Percentiles rank a stretch among this genome's conserved stretches.
phyloP scores from a whole-genome alignment of 208 protist species.

The Leishmania aethiopica region DNA sequence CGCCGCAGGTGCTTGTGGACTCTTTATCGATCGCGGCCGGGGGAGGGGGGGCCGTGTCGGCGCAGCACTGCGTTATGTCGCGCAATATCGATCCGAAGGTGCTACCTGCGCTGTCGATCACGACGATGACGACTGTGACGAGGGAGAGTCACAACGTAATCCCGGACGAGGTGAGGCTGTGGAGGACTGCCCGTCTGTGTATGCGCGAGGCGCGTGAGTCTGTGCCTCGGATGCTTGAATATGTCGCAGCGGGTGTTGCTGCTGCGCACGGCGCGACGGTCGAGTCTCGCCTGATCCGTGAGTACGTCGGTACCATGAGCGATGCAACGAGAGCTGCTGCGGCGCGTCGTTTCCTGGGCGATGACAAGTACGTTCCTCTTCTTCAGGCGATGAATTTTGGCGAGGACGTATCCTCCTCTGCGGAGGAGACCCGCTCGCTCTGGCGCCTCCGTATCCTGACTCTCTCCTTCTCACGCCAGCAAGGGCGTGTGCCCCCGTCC shows the following conservation, averaged over 20 bases:
- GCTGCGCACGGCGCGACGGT: background rate
- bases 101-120: constrained; percentile 41
- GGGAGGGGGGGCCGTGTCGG: background rate
- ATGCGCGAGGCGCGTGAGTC: constrained; percentile 16
- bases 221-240: too few relatives aligned
- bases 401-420: too few relatives aligned
- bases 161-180: constrained; percentile 43
- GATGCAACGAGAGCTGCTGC: background rate
- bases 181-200: constrained; percentile 44
- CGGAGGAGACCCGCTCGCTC: too few relatives aligned
- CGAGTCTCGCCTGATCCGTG: background rate
- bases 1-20: background rate
- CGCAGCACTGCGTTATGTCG: background rate
- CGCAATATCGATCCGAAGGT: background rate
- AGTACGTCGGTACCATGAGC: background rate
- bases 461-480: too few relatives aligned
- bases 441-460: too few relatives aligned
- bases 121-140: constrained; percentile 42
- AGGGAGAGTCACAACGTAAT: constrained; percentile 62
- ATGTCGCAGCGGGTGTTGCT: background rate
- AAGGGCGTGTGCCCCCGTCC: too few relatives aligned
- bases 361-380: background rate
- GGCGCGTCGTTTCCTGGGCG: background rate
- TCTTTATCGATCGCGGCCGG: background rate
- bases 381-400: background rate